These are phyloP conservation scores for Sporothrix curviconia DNA, from an alignment of 2,329 filamentous ascomycete genomes.

Conservation along the genomic window DNA sequence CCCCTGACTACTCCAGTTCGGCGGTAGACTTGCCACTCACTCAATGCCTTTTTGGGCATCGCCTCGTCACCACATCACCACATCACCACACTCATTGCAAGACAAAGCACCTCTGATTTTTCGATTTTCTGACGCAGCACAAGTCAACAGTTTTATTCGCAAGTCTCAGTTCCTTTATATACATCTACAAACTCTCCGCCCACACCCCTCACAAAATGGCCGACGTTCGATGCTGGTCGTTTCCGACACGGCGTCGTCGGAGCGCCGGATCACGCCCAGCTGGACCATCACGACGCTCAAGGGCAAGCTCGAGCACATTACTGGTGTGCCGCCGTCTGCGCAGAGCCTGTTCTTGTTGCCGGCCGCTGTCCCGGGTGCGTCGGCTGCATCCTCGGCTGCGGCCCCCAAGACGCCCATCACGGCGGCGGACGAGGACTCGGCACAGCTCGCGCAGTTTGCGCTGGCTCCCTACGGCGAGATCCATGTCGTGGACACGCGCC, in stretches of 20 bases:
- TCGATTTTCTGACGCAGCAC: too few species aligned
- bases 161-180: background rate
- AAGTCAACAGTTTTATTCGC: background rate
- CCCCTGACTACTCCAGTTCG: conserved; percentile 3
- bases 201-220: conserved; percentile 47
- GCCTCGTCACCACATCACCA: background rate
- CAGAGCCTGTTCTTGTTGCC: conserved; percentile 71
- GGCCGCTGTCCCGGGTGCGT: background rate
- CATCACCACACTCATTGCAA: too few species aligned
- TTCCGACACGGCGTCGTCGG: conserved; percentile 72
- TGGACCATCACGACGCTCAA: conserved; percentile 86
- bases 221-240: conserved; percentile 68
- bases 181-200: too few species aligned
- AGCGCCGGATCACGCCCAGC: conserved; percentile 84
- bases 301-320: conserved; percentile 83
- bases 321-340: conserved; percentile 74
- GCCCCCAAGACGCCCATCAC: conserved; percentile 59
- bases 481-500: conserved; percentile 73
- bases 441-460: conserved; percentile 57
- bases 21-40: background rate
- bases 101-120: too few species aligned
- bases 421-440: conserved; percentile 60
- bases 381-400: conserved; percentile 31
- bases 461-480: conserved; percentile 72
- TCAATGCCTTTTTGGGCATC: background rate